Conservation (phyloP, 805 yeast species). For the Lipomyces yamadae region DNA sequence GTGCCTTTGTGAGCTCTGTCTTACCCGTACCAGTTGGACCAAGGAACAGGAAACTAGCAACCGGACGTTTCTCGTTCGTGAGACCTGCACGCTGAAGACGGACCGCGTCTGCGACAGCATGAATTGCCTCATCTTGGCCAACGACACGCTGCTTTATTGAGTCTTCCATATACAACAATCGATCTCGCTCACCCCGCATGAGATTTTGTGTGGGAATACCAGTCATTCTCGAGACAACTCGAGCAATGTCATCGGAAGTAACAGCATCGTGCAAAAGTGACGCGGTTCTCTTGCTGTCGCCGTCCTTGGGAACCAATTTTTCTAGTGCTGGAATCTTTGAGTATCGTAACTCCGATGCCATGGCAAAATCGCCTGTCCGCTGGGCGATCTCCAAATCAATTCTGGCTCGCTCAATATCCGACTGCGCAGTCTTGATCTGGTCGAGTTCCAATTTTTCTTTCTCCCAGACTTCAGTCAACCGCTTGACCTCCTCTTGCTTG, state of each 20-base stretch:
- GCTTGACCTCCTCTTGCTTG: constrained; percentile 67
- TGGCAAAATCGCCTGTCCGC: constrained; percentile 82
- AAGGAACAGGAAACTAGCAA: constrained; percentile 92
- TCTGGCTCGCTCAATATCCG: constrained; percentile 81
- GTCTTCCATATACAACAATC: constrained; percentile 83
- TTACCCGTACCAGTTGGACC: constrained; percentile 99
- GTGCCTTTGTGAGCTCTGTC: constrained; percentile 90
- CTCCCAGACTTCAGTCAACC: constrained; percentile 86
- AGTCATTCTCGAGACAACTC: constrained; percentile 90
- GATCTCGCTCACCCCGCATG: constrained; percentile 93
- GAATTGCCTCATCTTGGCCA: constrained; percentile 95
- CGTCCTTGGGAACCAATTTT: constrained; percentile 57
- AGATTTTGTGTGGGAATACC: constrained; percentile 92
- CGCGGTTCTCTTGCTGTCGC: constrained; percentile 44
- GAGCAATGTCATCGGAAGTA: constrained; percentile 90
- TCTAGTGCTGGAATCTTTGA: constrained; percentile 83
- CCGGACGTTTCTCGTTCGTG: constrained; percentile 91
- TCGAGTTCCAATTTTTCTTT: constrained; percentile 78
- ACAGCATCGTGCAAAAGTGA: constrained; percentile 84
- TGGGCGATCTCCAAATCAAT: constrained; percentile 81
- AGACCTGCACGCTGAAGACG: constrained; percentile 96
- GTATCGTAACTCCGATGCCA: constrained; percentile 88
- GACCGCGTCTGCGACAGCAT: constrained; percentile 89
- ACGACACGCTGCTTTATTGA: constrained; percentile 77
- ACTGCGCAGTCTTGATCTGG: constrained; percentile 75